A percentile compares a stretch with the other conserved stretches of the same genome.
These are phyloP conservation scores for Alectoria sarmentosa DNA, from an alignment of 495 filamentous ascomycete genomes.

Conservation along the genomic window DNA sequence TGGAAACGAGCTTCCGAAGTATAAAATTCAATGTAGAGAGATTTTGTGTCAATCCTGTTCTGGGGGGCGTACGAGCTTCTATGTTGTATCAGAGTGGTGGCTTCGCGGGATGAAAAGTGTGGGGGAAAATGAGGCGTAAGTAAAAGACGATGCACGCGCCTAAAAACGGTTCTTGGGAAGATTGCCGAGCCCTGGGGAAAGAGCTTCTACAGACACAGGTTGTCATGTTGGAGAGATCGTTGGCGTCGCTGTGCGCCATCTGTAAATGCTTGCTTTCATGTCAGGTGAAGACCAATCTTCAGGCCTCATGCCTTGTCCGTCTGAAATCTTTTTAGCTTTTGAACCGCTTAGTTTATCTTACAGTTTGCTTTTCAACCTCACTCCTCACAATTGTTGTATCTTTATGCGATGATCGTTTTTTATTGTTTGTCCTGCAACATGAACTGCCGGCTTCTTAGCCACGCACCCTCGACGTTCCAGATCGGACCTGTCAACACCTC, in stretches of 20 bases:
- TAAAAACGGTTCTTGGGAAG: not conserved
- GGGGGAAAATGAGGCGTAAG: not conserved
- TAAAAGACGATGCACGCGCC: not conserved
- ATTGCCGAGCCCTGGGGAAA: not conserved
- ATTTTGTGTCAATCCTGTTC: not conserved
- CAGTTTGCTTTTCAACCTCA: not conserved
- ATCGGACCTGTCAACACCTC: not conserved
- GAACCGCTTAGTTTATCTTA: not conserved
- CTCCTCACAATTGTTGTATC: not conserved
- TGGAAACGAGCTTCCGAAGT: not conserved
- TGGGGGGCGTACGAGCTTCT: not conserved
- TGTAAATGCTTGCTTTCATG: not conserved
- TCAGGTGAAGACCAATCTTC: not conserved
- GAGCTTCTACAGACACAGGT: not conserved
- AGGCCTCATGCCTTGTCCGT: not conserved
- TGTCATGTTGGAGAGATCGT: not conserved
- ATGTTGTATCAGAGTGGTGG: not conserved
- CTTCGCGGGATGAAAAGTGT: not conserved
- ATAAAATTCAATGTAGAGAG: no score
- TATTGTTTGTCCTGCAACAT: not conserved
- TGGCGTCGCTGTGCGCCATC: not conserved
- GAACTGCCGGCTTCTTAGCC: not conserved
- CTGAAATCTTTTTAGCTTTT: not conserved
- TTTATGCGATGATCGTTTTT: not conserved
- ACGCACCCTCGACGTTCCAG: not conserved